These are phyloP conservation scores for Macrolepiota fuliginosa DNA, from an alignment of 768 basidiomycete genomes.

Conservation along the genomic window DNA sequence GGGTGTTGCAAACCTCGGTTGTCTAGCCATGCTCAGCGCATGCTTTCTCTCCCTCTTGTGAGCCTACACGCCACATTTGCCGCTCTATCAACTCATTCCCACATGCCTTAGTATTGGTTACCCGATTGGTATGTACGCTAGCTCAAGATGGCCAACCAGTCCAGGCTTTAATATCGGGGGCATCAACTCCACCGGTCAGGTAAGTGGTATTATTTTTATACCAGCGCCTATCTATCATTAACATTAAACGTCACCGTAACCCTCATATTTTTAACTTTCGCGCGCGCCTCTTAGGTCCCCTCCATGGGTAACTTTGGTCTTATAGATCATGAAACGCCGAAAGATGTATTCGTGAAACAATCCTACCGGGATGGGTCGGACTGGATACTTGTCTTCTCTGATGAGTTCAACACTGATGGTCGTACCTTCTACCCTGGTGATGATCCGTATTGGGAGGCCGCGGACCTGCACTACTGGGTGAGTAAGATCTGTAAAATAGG, in stretches of 20 bases:
- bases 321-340: constrained; percentile 59
- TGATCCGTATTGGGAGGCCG: constrained; percentile 85
- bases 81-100: not conserved
- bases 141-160: constrained; percentile 16
- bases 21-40: constrained; percentile 52
- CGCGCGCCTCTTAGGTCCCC: constrained; percentile 49
- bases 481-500: not conserved
- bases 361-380: constrained; percentile 58
- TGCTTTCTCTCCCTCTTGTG: constrained; percentile 59
- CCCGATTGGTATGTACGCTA: constrained; percentile 36
- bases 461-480: constrained; percentile 78
- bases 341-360: constrained; percentile 48
- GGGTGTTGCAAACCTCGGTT: constrained; percentile 73
- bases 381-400: constrained; percentile 68
- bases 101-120: constrained; percentile 40
- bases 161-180: constrained; percentile 45
- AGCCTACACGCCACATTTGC: constrained; percentile 21
- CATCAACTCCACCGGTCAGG: constrained; percentile 68
- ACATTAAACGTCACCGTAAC: not conserved
- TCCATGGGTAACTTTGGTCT: constrained; percentile 56
- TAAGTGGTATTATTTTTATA: constrained; percentile 19
- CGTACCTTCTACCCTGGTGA: constrained; percentile 80
- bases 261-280: not conserved
- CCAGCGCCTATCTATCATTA: constrained; percentile 17
- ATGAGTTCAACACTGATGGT: constrained; percentile 78